Conservation (phyloP, 371 early-diverging fungal genomes). For the Circinella umbellata region DNA sequence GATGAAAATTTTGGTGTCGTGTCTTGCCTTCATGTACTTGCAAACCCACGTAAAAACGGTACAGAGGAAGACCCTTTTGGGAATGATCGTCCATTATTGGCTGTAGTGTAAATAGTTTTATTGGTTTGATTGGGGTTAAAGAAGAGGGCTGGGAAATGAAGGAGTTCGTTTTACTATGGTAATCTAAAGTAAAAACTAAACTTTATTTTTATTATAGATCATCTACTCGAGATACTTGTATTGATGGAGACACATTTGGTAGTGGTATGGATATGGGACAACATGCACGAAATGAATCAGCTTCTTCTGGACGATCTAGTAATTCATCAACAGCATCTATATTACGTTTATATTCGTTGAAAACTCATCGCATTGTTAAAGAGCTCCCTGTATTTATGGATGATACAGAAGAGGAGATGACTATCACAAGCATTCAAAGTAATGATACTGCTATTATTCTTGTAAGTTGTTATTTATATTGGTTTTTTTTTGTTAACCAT, state of each 20-base stretch:
- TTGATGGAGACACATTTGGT: constrained; percentile 2
- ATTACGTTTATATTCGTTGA: constrained; percentile 49
- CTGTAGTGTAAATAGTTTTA: constrained; percentile 49
- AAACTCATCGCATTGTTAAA: constrained; percentile 42
- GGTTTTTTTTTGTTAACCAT: too few relatives aligned
- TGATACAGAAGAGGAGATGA: constrained; percentile 38
- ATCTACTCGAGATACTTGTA: constrained; percentile 7
- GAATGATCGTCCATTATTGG: constrained; percentile 49
- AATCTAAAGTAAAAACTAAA: neutral
- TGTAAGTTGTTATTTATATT: constrained; percentile 36
- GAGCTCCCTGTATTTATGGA: constrained; percentile 39
- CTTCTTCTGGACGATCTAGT: constrained; percentile 3
- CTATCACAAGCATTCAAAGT: constrained; percentile 51
- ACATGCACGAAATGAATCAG: constrained; percentile 7
- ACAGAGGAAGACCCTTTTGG: constrained; percentile 33
- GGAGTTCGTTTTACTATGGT: too few relatives aligned
- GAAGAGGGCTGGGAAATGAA: too few relatives aligned
- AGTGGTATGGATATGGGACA: constrained; percentile 7
- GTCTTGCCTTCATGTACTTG: constrained; percentile 51
- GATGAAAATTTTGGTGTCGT: constrained; percentile 53
- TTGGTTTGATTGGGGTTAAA: too few relatives aligned
- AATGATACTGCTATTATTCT: constrained; percentile 52
- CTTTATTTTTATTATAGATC: neutral
- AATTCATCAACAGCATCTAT: constrained; percentile 11
- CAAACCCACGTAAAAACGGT: constrained; percentile 19